Percentiles rank a stretch among this genome's conserved stretches.
These are phyloP conservation scores for Russula earlei DNA, from an alignment of 768 basidiomycete genomes.

Conservation along the genomic window DNA sequence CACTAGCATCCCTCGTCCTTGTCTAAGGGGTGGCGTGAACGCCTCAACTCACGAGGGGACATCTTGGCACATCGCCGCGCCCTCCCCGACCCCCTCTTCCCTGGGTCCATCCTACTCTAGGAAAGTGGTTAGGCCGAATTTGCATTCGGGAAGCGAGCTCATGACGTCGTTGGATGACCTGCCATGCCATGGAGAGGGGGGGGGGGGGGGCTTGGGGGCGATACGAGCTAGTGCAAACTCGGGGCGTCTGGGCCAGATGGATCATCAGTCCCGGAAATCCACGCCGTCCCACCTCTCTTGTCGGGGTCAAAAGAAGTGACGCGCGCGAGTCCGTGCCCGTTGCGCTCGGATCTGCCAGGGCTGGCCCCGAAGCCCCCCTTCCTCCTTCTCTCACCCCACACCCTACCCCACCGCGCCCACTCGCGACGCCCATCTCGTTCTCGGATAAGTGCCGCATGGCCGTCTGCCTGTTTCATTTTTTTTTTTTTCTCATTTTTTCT, in stretches of 20 bases:
- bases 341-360: background rate
- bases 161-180: background rate
- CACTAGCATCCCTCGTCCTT: background rate
- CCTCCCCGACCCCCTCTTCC: background rate
- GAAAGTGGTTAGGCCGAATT: background rate
- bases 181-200: too few species aligned
- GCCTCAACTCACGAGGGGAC: background rate
- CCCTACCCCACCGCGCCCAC: too few species aligned
- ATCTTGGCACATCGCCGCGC: background rate
- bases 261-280: conserved; percentile 1
- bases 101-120: background rate
- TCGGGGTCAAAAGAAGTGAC: conserved; percentile 4
- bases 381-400: too few species aligned
- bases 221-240: background rate
- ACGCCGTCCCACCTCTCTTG: background rate
- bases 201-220: background rate
- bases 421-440: background rate
- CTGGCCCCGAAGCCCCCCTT: background rate
- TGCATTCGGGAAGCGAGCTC: background rate
- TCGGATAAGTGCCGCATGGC: conserved; percentile 1
- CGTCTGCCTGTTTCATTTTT: too few species aligned
- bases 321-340: background rate
- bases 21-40: background rate
- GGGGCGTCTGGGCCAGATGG: background rate
- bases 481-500: too few species aligned